These are phyloP conservation scores for Verbena officinalis DNA, from an alignment of 257 asterid species.

Conservation along the genomic window DNA sequence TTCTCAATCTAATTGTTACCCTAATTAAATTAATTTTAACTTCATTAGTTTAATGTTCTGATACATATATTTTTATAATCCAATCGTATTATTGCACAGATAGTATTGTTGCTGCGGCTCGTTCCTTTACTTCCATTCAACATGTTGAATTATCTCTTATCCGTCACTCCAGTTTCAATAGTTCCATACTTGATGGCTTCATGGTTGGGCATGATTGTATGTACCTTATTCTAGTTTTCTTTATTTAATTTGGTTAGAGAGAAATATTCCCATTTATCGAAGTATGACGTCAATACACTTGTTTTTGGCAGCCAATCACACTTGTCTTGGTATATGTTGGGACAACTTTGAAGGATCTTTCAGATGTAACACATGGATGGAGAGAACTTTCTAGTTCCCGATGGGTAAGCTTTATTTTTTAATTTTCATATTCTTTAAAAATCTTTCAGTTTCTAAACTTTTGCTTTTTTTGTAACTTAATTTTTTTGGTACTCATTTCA, in stretches of 20 bases:
- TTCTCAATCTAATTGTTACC: slow-evolving; percentile 3
- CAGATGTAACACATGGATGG: slow-evolving; percentile 96
- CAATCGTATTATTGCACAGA: slow-evolving; percentile 46
- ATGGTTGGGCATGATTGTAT: slow-evolving; percentile 96
- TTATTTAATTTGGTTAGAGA: background rate
- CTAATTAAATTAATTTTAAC: background rate
- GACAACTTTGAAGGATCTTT: slow-evolving; percentile 88
- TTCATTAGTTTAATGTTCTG: background rate
- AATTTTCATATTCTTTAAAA: background rate
- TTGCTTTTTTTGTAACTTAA: no score
- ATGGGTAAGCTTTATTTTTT: slow-evolving; percentile 48
- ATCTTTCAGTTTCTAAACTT: background rate
- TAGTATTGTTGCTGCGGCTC: slow-evolving; percentile 83
- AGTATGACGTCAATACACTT: slow-evolving; percentile 3
- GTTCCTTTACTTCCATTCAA: slow-evolving; percentile 89
- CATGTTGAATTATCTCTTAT: slow-evolving; percentile 87
- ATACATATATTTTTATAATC: slow-evolving; percentile 11
- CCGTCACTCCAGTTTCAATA: slow-evolving; percentile 77
- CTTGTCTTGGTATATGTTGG: slow-evolving; percentile 85
- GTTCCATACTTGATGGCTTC: slow-evolving; percentile 76
- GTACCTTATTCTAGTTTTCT: background rate
- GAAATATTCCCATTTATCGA: background rate
- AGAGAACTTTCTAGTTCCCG: slow-evolving; percentile 71
- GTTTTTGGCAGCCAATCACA: slow-evolving; percentile 75
- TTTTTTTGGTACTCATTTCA: background rate